Evolutionary conservation across 169 alveolate species (phyloP).

Genomic region (Cryptosporidium muris): DNA sequence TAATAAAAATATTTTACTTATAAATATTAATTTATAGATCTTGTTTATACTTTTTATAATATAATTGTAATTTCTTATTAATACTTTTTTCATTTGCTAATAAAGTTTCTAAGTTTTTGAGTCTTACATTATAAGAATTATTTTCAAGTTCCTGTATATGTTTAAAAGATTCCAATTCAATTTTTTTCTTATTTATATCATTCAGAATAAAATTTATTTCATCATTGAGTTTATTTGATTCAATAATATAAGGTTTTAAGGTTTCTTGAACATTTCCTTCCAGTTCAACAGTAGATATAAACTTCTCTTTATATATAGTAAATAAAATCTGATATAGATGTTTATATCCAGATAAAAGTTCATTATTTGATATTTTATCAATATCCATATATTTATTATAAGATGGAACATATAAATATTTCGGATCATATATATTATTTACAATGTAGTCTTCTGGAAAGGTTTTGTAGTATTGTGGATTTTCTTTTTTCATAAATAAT

Average conservation of each 20-base stretch:
- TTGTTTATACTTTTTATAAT: slow-evolving; percentile 35
- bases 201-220: slow-evolving; percentile 45
- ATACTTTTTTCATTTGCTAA: slow-evolving; percentile 70
- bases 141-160: slow-evolving; percentile 66
- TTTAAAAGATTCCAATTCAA: slow-evolving; percentile 63
- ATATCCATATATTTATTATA: slow-evolving; percentile 53
- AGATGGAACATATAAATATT: slow-evolving; percentile 71
- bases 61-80: slow-evolving; percentile 72
- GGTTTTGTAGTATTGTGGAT: not conserved
- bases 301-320: slow-evolving; percentile 31
- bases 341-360: slow-evolving; percentile 63
- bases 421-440: slow-evolving; percentile 34
- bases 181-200: slow-evolving; percentile 22
- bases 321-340: slow-evolving; percentile 38
- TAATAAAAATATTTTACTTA: not conserved
- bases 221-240: slow-evolving; percentile 33
- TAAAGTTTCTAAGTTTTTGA: slow-evolving; percentile 59
- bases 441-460: not conserved
- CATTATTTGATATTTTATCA: slow-evolving; percentile 50
- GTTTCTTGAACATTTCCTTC: slow-evolving; percentile 62
- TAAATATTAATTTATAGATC: not conserved
- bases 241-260: slow-evolving; percentile 1
- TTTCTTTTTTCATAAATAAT: not conserved
- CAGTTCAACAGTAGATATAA: slow-evolving; percentile 56
- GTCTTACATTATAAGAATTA: slow-evolving; percentile 35